phyloP scores from a whole-genome alignment of 139 green algal species.

The Chlorella ohadii region DNA sequence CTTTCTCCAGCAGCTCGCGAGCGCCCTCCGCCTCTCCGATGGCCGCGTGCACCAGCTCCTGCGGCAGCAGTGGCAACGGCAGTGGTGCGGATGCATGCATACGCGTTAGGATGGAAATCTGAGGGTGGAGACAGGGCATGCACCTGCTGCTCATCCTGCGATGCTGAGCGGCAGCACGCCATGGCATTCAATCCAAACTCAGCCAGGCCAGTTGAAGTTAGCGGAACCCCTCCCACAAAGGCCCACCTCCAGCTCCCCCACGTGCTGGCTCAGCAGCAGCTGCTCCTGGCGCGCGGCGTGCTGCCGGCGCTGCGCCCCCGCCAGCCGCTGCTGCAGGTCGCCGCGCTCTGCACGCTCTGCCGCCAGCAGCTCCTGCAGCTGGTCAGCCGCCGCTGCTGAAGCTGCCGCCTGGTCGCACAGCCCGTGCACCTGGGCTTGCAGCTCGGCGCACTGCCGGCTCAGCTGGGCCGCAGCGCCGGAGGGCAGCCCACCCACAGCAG shows the following conservation, averaged over 20 bases:
- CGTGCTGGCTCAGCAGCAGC: not conserved
- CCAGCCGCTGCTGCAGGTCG: not conserved
- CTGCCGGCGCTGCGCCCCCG: not conserved
- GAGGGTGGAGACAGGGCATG: too few species aligned
- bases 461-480: not conserved
- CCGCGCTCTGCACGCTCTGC: not conserved
- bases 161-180: too few species aligned
- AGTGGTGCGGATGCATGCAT: too few species aligned
- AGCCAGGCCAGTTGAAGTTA: too few species aligned
- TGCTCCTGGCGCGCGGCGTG: not conserved
- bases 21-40: not conserved
- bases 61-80: not conserved
- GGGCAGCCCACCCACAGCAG: too few species aligned
- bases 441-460: not conserved
- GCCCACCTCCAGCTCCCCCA: conserved; percentile 4
- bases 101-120: too few species aligned
- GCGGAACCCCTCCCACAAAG: not conserved
- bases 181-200: too few species aligned
- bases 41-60: not conserved
- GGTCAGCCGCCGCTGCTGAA: not conserved
- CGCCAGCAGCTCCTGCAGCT: not conserved
- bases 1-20: not conserved
- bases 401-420: not conserved
- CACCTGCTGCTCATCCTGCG: too few species aligned
- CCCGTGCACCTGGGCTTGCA: not conserved